Percentiles rank a stretch among this genome's conserved stretches.
These are phyloP conservation scores for Malus fusca DNA, from an alignment of 306 rosid genomes.

Conservation along the genomic window DNA sequence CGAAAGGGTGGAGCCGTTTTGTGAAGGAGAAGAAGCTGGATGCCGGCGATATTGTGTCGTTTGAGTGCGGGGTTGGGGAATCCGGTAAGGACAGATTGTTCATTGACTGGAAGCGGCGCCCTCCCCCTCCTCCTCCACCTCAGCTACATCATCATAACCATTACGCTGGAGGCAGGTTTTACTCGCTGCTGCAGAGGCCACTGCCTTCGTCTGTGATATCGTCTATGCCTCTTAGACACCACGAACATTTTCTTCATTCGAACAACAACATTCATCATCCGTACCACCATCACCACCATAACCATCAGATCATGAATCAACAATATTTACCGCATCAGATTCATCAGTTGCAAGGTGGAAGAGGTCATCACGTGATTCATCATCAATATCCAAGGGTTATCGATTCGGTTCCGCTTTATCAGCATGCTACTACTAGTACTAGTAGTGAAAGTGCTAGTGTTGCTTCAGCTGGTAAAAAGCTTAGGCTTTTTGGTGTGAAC, in stretches of 20 bases:
- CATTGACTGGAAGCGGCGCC: slow-evolving; percentile 69
- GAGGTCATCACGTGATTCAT: neutral
- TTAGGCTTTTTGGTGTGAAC: slow-evolving; percentile 81
- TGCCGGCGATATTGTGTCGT: slow-evolving; percentile 79
- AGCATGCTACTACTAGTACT: slow-evolving; percentile 1
- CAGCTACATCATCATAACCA: slow-evolving; percentile 1
- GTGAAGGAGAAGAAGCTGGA: slow-evolving; percentile 81
- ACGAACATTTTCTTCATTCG: slow-evolving; percentile 32
- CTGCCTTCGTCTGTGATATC: neutral
- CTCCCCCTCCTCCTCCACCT: slow-evolving; percentile 11
- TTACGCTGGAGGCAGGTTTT: slow-evolving; percentile 33
- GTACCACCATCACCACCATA: neutral
- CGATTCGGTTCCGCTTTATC: slow-evolving; percentile 3
- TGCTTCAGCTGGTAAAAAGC: slow-evolving; percentile 27
- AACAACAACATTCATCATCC: slow-evolving; percentile 24
- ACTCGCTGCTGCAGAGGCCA: slow-evolving; percentile 25
- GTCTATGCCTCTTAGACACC: slow-evolving; percentile 8
- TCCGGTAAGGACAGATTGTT: slow-evolving; percentile 28
- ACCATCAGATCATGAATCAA: neutral
- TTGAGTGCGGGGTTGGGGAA: slow-evolving; percentile 53
- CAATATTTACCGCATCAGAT: neutral
- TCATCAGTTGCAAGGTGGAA: neutral
- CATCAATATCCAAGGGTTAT: neutral
- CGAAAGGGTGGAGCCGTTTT: slow-evolving; percentile 91
- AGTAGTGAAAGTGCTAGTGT: neutral